These are phyloP conservation scores for Zhuliangozyma blackwelliae DNA, from an alignment of 1,139 yeast genomes.

Conservation along the genomic window DNA sequence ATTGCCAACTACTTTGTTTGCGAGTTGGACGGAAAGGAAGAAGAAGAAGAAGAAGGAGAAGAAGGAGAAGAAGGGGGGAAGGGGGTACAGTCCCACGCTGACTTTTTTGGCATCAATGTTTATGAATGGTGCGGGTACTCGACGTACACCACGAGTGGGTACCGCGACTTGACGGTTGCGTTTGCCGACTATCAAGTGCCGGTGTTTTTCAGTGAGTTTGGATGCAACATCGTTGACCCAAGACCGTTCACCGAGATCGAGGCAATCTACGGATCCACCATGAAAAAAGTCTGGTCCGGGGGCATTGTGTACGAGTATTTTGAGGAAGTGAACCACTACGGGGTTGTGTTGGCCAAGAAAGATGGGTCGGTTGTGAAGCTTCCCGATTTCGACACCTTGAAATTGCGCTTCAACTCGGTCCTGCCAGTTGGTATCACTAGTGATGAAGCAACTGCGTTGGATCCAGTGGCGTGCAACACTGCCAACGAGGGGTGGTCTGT, in stretches of 20 bases:
- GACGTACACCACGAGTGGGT: constrained; percentile 52
- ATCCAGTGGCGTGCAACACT: constrained; percentile 4
- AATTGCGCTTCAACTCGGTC: constrained; percentile 27
- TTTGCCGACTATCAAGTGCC: constrained; percentile 49
- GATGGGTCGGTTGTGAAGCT: constrained; percentile 30
- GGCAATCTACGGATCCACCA: constrained; percentile 30
- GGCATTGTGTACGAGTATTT: constrained; percentile 39
- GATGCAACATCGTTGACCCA: constrained; percentile 51
- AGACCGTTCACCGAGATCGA: constrained; percentile 53
- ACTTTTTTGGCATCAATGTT: constrained; percentile 58
- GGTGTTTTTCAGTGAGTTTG: constrained; percentile 58
- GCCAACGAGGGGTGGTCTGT: constrained; percentile 36
- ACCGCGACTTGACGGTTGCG: constrained; percentile 49
- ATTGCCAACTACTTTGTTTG: constrained; percentile 51
- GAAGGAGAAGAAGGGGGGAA: constrained; percentile 5
- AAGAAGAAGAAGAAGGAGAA: constrained; percentile 1
- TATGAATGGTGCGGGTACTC: constrained; percentile 71
- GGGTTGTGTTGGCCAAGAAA: constrained; percentile 25
- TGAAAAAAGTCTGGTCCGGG: constrained; percentile 41
- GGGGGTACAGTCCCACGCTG: constrained; percentile 24
- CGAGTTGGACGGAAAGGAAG: constrained; percentile 12
- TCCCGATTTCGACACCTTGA: constrained; percentile 40
- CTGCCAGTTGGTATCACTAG: constrained; percentile 19
- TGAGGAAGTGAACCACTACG: constrained; percentile 33
- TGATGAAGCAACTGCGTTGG: constrained; percentile 3